Conservation (phyloP, 1,284 basidiomycete genomes). For the Microbotryum scabiosae region DNA sequence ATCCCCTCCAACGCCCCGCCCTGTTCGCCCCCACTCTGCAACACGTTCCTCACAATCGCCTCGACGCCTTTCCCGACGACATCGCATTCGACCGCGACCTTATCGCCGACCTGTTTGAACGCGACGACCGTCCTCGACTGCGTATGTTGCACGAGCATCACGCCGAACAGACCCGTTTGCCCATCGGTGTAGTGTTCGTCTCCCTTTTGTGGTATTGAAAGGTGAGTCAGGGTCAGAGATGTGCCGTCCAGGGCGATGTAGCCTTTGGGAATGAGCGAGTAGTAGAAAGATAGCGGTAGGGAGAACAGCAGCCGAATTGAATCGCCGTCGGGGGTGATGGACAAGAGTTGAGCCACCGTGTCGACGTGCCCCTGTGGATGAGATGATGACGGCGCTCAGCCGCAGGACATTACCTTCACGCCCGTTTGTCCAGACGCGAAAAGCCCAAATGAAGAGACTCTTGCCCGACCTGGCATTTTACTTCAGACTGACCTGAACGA, state of each 20-base stretch:
- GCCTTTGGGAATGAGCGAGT: conserved; percentile 85
- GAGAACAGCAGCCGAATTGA: conserved; percentile 75
- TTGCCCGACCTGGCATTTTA: neutral
- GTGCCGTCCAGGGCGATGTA: conserved; percentile 93
- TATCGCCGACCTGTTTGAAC: conserved; percentile 63
- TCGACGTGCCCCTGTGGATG: conserved; percentile 80
- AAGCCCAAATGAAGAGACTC: neutral
- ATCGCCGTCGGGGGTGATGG: conserved; percentile 67
- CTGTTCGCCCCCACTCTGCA: conserved; percentile 50
- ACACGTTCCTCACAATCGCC: conserved; percentile 66
- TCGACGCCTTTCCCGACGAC: conserved; percentile 82
- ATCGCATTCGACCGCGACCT: conserved; percentile 91
- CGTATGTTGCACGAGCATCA: conserved; percentile 95
- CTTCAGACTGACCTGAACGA: conserved; percentile 67
- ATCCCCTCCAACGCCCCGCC: conserved; percentile 48
- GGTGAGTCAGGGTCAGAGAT: conserved; percentile 80
- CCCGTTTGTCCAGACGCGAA: neutral
- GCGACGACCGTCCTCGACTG: conserved; percentile 79
- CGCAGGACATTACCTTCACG: neutral
- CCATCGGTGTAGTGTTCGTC: conserved; percentile 9
- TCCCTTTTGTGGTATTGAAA: conserved; percentile 53
- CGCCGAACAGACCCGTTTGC: conserved; percentile 55
- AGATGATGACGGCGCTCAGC: neutral
- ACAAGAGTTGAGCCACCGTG: conserved; percentile 66
- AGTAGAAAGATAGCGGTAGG: conserved; percentile 56